These are phyloP conservation scores for Thelonectria discophora DNA, from an alignment of 2,329 filamentous ascomycete species.

Conservation along the genomic window DNA sequence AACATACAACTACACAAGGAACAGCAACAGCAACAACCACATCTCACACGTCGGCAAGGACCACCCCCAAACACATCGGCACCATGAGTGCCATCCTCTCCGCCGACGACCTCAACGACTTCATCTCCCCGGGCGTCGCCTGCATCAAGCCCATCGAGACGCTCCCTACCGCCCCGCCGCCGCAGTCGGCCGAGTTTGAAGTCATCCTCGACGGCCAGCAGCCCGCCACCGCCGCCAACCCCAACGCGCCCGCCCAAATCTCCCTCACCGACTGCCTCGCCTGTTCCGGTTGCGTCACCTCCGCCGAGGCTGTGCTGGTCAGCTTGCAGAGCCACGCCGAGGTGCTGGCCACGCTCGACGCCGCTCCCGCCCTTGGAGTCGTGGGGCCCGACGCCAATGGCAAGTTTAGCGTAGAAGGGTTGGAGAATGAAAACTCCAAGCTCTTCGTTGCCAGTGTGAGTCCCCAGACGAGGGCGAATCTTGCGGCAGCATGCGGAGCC, in stretches of 20 bases:
- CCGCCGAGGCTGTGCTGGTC: conserved; percentile 95
- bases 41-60: neutral
- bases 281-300: conserved; percentile 97
- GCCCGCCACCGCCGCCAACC: conserved; percentile 53
- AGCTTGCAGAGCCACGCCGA: conserved; percentile 93
- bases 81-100: conserved; percentile 97
- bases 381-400: conserved; percentile 46
- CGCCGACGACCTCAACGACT: conserved; percentile 96
- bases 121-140: conserved; percentile 95
- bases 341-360: conserved; percentile 83
- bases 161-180: conserved; percentile 68
- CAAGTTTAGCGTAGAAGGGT: conserved; percentile 55
- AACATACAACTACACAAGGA: neutral
- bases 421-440: conserved; percentile 70
- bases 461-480: conserved; percentile 87
- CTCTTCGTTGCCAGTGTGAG: conserved; percentile 93
- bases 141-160: conserved; percentile 98
- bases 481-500: conserved; percentile 83
- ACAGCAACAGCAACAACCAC: conserved; percentile 15
- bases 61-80: conserved; percentile 22
- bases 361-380: conserved; percentile 61
- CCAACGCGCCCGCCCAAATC: conserved; percentile 82
- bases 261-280: conserved; percentile 97
- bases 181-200: conserved; percentile 70
- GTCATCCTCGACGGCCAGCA: conserved; percentile 91